Base-by-base conservation (phyloP, 352 stramenopile genomes). In the Hyphochytrium catenoides region DNA sequence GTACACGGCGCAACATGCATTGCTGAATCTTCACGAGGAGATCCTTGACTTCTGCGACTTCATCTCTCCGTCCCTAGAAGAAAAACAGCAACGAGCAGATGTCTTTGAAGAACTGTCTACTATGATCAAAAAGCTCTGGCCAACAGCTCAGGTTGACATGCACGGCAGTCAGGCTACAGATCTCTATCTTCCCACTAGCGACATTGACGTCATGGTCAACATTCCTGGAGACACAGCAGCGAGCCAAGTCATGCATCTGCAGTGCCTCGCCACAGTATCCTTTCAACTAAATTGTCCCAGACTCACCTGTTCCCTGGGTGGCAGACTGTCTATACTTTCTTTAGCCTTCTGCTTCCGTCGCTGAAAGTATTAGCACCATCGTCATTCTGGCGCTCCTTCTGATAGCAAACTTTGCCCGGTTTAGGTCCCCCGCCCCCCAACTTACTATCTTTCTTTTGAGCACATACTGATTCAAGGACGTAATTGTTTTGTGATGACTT, bases 11-110 rank as follows among this genome's bases (percentile, higher is more conserved):
- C n/a, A n/a, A n/a, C n/a, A 82, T 30, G 47, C 79, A 20, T 82
- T 92, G 32, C 51, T 86, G 25, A 62, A 59, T 41, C 54, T 95
- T 6, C 85, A 95, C 52, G 81, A 95, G 40, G 85, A 95, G 62
- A 91, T 95, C 47, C 71, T 94, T 36, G 66, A 85, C 35, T 95
- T 95, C 71, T 62, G 74, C 23, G 56, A 56, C 15, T 71, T 94
- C 23, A 78, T 94, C 51, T 74, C 71, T 43, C 79, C 78, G 6
- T 74, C 59, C 0, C 28, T 52, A 6, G 52, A 77, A 1, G 84
- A 95, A 43, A 44, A 79, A 15, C 44, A 50, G 30, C 39, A 55
- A 28, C 57, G 82, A 15, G 40, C 59, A n/a, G 48, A 54, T 4
- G 48, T 91, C 3, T 54, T 94, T 3, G 40, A 57, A 3, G 59